Evolutionary conservation across 1,139 yeast species (phyloP).

Genomic region (Citeromyces siamensis): DNA sequence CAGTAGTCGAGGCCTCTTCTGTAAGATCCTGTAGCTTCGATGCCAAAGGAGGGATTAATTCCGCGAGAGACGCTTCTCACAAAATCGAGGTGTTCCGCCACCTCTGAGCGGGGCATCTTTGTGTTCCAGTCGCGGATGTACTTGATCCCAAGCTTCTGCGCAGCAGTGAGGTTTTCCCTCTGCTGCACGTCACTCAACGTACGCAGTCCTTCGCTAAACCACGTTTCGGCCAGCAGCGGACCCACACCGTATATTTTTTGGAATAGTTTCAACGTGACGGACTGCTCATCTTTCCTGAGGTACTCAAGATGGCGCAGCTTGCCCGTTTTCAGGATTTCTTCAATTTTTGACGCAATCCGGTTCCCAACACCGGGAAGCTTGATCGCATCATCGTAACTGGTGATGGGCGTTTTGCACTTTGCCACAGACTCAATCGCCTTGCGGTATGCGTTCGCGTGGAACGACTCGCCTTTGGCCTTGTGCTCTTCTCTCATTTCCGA

Average conservation of each 20-base stretch:
- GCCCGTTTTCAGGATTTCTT: conserved; percentile 30
- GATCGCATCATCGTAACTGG: conserved; percentile 27
- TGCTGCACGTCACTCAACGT: conserved; percentile 27
- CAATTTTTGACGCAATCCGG: conserved; percentile 34
- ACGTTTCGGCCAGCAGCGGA: conserved; percentile 26
- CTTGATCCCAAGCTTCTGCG: conserved; percentile 31
- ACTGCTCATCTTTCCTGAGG: conserved; percentile 16
- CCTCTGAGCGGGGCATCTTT: conserved; percentile 35
- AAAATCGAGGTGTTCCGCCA: conserved; percentile 25
- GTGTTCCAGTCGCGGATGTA: conserved; percentile 38
- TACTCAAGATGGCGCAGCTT: conserved; percentile 24
- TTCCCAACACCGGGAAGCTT: conserved; percentile 31
- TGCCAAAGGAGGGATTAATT: conserved; percentile 25
- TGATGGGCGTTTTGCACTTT: conserved; percentile 19
- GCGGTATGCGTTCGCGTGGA: conserved; percentile 31
- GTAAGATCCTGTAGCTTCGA: conserved; percentile 43
- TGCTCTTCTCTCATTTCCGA: conserved; percentile 25
- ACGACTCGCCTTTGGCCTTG: conserved; percentile 17
- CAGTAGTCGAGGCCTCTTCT: conserved; percentile 33
- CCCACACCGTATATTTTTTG: conserved; percentile 44
- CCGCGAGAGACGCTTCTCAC: conserved; percentile 20
- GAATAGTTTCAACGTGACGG: conserved; percentile 23
- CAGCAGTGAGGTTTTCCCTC: conserved; percentile 22
- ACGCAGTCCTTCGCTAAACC: conserved; percentile 27
- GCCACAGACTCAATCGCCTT: conserved; percentile 28